Evolutionary conservation across 176 grass and related monocot species (phyloP).

Genomic region (Triticum urartu): DNA sequence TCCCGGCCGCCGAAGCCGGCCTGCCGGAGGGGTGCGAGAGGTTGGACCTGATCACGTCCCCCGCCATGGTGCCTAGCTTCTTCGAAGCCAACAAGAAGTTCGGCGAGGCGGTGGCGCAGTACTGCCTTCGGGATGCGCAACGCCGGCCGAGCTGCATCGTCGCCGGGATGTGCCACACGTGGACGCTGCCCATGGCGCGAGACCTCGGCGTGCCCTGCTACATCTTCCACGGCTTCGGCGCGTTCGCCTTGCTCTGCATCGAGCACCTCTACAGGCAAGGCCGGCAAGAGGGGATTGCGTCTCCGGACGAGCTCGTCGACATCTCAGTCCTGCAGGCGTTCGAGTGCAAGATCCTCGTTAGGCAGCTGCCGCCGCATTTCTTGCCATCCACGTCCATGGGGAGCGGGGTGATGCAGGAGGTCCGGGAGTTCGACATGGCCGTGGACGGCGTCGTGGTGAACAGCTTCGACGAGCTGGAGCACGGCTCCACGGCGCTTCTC

Average conservation of each 20-base stretch:
- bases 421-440: constrained; percentile 37
- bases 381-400: background rate
- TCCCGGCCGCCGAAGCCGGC: constrained; percentile 40
- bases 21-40: constrained; percentile 55
- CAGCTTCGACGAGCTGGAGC: constrained; percentile 80
- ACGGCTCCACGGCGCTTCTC: constrained; percentile 38
- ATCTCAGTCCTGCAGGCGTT: constrained; percentile 37
- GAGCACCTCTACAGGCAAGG: constrained; percentile 48
- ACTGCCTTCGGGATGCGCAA: background rate
- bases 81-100: constrained; percentile 40
- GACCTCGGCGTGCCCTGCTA: constrained; percentile 57
- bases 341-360: constrained; percentile 37
- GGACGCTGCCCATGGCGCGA: constrained; percentile 40
- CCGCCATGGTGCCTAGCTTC: constrained; percentile 29
- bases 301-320: constrained; percentile 33
- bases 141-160: constrained; percentile 49
- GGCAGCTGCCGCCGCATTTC: constrained; percentile 52
- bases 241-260: constrained; percentile 45
- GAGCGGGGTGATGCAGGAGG: background rate
- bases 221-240: constrained; percentile 68
- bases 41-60: constrained; percentile 38
- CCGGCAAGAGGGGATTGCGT: constrained; percentile 28
- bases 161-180: constrained; percentile 44
- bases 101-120: constrained; percentile 27
- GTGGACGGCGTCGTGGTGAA: constrained; percentile 61